Evolutionary conservation across 164 flowering plant species (phyloP).

Genomic region (Brasenia schreberi): DNA sequence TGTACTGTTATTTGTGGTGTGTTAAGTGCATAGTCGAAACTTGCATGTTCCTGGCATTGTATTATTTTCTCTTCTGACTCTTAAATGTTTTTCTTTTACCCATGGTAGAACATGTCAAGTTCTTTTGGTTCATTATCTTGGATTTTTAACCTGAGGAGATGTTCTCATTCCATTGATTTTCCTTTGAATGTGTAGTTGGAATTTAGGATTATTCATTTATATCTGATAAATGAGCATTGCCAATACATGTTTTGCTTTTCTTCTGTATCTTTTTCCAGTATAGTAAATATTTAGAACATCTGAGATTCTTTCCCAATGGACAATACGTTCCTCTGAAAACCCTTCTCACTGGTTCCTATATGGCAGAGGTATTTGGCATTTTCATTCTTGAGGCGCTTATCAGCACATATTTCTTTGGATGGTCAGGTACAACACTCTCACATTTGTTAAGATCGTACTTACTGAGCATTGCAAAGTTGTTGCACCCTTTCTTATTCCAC

Average conservation of each 20-base stretch:
- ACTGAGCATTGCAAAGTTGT: conserved; percentile 17
- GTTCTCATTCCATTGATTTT: background rate
- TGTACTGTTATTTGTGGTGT: background rate
- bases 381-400: background rate
- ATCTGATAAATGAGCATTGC: too few species aligned
- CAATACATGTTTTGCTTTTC: background rate
- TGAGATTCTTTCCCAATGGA: background rate
- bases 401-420: background rate
- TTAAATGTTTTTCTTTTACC: too few species aligned
- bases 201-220: too few species aligned
- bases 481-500: conserved; percentile 14
- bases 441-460: conserved; percentile 11
- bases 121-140: background rate
- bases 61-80: too few species aligned
- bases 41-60: too few species aligned
- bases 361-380: background rate
- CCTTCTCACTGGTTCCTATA: background rate
- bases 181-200: too few species aligned
- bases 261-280: background rate
- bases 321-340: background rate
- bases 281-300: background rate
- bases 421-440: conserved; percentile 22
- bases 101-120: background rate
- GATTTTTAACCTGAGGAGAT: background rate
- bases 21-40: too few species aligned